Evolutionary conservation across 2,329 filamentous ascomycete genomes (phyloP), one percentile per base, ranked within the genome.

Genomic region (Neurospora sp.): DNA sequence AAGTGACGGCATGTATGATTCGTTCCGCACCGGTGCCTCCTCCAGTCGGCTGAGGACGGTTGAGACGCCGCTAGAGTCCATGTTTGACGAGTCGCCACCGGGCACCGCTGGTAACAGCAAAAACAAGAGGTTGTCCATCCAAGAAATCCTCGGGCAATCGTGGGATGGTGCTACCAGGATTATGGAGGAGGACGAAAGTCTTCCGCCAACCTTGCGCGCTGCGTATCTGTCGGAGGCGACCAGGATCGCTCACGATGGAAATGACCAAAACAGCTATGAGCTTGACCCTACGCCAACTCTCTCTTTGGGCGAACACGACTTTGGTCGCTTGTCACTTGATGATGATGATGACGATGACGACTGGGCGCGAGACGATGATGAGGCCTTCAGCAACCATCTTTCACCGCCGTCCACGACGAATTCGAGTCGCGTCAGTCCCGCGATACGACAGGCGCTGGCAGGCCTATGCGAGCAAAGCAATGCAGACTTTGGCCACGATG

Each of bases 11-110:
- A 84, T 91, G 70, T 93, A 89, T 79, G 92, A 94, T 81, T 93
- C 91, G 38, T 80, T 93, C 74, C 89, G 90, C 68, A 93, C 91
- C 17, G 71, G 73, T 6, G 84, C 86, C 71, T 89, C 86, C 46
- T 93, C 91, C 10, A 85, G 86, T 72, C 90, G 89, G 72, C 84
- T 86, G 69, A 87, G 89, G 71, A 87, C 88, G 40, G 85, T 89
- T 66, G 89, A 92, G 77, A 91, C 90, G 38, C 90, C 91, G 17
- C 82, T 93, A 67, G 91, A 93, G 76, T 92, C 89, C 33, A 91
- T 93, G 83, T 94, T 93, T 78, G 91, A 94, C 79, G 91, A 94
- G 75, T 92, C 91, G 15, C 90, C 90, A 42, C 86, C 88, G 8
- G 86, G 85, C 76, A 85, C 86, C 0, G 84, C 84, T 19, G 82